phyloP scores from a whole-genome alignment of 768 basidiomycete genomes.

The Podaxis sp. region DNA sequence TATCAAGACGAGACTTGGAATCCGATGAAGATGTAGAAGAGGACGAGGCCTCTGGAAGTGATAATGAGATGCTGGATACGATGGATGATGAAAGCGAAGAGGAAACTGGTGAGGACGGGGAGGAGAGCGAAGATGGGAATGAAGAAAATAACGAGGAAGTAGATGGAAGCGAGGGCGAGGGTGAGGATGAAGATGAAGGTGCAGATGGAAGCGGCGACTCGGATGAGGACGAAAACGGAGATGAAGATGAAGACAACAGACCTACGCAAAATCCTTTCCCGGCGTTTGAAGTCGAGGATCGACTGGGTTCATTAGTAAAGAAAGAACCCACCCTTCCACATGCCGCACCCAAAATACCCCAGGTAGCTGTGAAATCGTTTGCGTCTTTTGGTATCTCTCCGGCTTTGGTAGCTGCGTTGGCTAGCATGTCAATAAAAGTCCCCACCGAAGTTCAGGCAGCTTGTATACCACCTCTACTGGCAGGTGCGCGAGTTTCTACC shows the following conservation, averaged over 20 bases:
- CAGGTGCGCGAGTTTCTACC: constrained; percentile 46
- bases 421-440: constrained; percentile 76
- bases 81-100: background rate
- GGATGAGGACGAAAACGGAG: background rate
- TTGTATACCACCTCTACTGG: constrained; percentile 84
- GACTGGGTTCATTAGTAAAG: constrained; percentile 17
- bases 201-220: constrained; percentile 13
- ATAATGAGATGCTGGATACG: constrained; percentile 6
- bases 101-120: constrained; percentile 12
- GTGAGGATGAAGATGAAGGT: constrained; percentile 12
- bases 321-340: constrained; percentile 5
- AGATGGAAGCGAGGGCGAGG: constrained; percentile 10
- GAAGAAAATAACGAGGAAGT: constrained; percentile 11
- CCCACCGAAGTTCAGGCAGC: constrained; percentile 90
- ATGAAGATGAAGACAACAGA: background rate
- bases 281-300: constrained; percentile 18
- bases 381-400: constrained; percentile 57
- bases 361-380: constrained; percentile 37
- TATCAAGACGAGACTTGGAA: background rate
- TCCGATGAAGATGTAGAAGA: constrained; percentile 17
- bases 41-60: constrained; percentile 3
- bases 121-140: constrained; percentile 12
- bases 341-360: constrained; percentile 15
- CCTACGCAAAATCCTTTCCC: background rate
- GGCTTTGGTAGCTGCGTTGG: constrained; percentile 61